These are phyloP conservation scores for Boletales sp. DNA, from an alignment of 768 basidiomycete genomes.

Conservation along the genomic window DNA sequence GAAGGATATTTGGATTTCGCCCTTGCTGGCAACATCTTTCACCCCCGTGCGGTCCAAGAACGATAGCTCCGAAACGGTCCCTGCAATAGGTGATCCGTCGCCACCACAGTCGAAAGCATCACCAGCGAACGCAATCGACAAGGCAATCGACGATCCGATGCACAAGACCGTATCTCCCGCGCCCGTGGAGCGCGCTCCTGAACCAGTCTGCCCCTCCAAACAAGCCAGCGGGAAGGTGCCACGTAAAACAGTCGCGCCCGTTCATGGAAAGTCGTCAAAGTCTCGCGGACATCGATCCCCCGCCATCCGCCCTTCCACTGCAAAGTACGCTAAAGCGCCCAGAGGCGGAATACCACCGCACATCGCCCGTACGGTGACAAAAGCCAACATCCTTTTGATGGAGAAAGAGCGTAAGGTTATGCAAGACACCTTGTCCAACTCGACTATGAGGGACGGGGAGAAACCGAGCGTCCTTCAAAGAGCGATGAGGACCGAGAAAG, in stretches of 20 bases:
- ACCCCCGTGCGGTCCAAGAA: not conserved
- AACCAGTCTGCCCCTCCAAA: not conserved
- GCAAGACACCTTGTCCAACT: conserved; percentile 9
- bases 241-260: not conserved
- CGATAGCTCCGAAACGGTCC: not conserved
- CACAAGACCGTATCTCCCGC: not conserved
- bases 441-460: conserved; percentile 3
- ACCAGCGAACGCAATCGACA: not conserved
- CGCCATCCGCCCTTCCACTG: not conserved
- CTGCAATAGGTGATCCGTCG: not conserved
- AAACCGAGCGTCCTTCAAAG: conserved; percentile 28
- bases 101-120: not conserved
- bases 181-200: conserved; percentile 1
- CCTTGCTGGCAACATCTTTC: conserved; percentile 5
- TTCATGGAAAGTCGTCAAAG: conserved; percentile 2
- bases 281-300: not conserved
- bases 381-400: conserved; percentile 19
- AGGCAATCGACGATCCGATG: not conserved
- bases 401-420: conserved; percentile 24
- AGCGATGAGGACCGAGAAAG: not conserved
- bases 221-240: not conserved
- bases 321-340: conserved; percentile 18
- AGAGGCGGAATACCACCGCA: conserved; percentile 30
- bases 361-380: conserved; percentile 30
- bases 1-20: conserved; percentile 1